phyloP scores from a whole-genome alignment of 345 rosid species.

The rapeseed (Brassica napus) region Da-Ae NC_063434.1:534501-535000 shows the following conservation, averaged over 20 bases:
- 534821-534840: constrained; percentile 73
- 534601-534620: not conserved
- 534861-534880: constrained; percentile 53
- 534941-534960: constrained; percentile 71
- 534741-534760: constrained; percentile 62
- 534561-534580: not conserved
- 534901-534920: constrained; percentile 32
- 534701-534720: constrained; percentile 53
- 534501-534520: not conserved
- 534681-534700: constrained; percentile 84
- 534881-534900: constrained; percentile 29
- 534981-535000: constrained; percentile 1
- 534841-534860: constrained; percentile 62
- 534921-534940: constrained; percentile 50
- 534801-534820: constrained; percentile 41
- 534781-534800: constrained; percentile 44
- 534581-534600: constrained; percentile 21
- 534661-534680: constrained; percentile 41
- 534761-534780: constrained; percentile 69
- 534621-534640: constrained; percentile 1
- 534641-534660: not conserved
- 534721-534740: constrained; percentile 56
- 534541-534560: not conserved
- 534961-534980: constrained; percentile 75
- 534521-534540: not conserved